phyloP scores from a whole-genome alignment of 192 early-diverging fungal genomes.

The Pilaira anomala region DNA sequence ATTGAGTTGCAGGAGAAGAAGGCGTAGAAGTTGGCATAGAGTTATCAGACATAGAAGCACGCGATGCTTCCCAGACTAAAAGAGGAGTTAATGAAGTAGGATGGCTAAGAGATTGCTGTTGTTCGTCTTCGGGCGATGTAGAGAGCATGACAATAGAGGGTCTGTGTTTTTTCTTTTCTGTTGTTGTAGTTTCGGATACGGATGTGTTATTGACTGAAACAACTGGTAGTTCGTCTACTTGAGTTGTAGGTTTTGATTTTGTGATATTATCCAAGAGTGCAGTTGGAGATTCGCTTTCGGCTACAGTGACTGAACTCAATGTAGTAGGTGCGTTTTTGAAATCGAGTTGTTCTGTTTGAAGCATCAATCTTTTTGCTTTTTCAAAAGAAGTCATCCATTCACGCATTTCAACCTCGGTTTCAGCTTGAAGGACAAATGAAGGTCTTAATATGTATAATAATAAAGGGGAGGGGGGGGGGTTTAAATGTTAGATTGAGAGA shows the following conservation, averaged over 20 bases:
- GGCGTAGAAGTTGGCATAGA: background rate
- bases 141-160: conserved; percentile 16
- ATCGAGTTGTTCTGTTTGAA: conserved; percentile 21
- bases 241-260: background rate
- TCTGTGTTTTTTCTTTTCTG: background rate
- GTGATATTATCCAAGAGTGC: no score
- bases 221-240: background rate
- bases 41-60: background rate
- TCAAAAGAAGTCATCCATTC: conserved; percentile 65
- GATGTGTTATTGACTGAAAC: background rate
- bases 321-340: background rate
- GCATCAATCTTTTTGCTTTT: conserved; percentile 46
- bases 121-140: conserved; percentile 1
- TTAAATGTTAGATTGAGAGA: no score
- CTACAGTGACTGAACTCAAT: background rate
- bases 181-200: background rate
- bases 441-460: conserved; percentile 16
- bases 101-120: conserved; percentile 5
- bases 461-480: no score
- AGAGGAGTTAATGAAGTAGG: conserved; percentile 28
- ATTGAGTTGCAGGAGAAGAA: background rate
- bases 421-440: conserved; percentile 57
- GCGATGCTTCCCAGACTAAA: conserved; percentile 27
- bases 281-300: background rate
- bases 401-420: conserved; percentile 64